Percentiles rank a stretch among this genome's conserved stretches.
Conservation (phyloP, 2,329 filamentous ascomycete genomes). For the Ophiosphaerella herpotricha region DNA sequence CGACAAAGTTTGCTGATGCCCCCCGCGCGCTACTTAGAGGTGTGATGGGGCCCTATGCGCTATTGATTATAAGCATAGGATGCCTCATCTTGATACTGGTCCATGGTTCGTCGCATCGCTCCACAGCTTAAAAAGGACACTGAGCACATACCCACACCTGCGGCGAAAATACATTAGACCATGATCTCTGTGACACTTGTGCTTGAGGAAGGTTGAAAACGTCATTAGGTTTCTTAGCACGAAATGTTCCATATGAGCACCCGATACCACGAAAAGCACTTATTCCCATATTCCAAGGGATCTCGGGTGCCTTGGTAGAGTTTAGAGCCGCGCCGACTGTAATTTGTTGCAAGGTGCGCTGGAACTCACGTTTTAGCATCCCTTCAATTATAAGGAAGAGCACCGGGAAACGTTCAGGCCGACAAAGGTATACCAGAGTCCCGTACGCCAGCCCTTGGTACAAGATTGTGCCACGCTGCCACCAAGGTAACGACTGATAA, state of each 20-base stretch:
- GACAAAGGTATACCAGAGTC: too few relatives aligned
- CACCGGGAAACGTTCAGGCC: too few relatives aligned
- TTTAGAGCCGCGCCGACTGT: not conserved
- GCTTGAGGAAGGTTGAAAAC: not conserved
- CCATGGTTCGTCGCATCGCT: constrained; percentile 16
- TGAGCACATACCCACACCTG: constrained; percentile 15
- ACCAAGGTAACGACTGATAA: too few relatives aligned
- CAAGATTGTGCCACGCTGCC: too few relatives aligned
- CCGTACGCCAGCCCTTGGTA: too few relatives aligned
- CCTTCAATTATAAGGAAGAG: too few relatives aligned
- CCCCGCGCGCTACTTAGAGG: constrained; percentile 20
- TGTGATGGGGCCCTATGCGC: constrained; percentile 20
- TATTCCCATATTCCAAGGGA: constrained; percentile 10
- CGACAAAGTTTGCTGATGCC: constrained; percentile 14
- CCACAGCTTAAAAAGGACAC: constrained; percentile 9
- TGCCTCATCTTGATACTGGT: constrained; percentile 16
- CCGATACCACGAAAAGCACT: constrained; percentile 1
- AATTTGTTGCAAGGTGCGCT: too few relatives aligned
- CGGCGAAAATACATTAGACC: not conserved
- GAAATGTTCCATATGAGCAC: not conserved
- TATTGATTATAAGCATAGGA: constrained; percentile 19
- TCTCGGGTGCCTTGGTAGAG: not conserved
- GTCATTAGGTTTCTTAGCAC: too few relatives aligned
- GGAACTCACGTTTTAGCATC: too few relatives aligned
- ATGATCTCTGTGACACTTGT: not conserved